Evolutionary conservation across 2,329 filamentous ascomycete genomes (phyloP).

Genomic region (Diaporthe eres): DNA sequence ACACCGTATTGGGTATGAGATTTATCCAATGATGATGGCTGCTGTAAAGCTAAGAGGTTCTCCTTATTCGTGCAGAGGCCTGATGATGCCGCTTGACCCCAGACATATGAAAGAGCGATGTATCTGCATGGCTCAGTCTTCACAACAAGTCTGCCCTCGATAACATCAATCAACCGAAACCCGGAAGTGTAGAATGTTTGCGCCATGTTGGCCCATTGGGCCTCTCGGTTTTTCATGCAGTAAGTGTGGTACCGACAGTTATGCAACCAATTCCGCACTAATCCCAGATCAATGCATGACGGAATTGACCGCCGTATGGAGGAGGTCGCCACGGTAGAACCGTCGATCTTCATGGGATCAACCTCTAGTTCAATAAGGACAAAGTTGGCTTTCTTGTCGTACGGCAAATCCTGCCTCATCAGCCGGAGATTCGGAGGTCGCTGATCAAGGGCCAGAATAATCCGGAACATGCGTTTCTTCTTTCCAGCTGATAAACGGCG

Average conservation of each 20-base stretch:
- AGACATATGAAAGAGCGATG: background rate
- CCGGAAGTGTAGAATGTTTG: background rate
- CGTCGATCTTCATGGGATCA: too few relatives aligned
- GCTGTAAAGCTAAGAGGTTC: background rate
- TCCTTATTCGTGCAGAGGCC: background rate
- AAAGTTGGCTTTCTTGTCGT: background rate
- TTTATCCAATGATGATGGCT: background rate
- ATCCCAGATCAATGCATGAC: too few relatives aligned
- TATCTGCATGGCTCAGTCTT: background rate
- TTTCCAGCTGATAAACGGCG: background rate
- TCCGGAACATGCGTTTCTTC: background rate
- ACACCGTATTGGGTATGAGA: background rate
- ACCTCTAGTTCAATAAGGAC: background rate
- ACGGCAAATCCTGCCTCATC: rapidly evolving
- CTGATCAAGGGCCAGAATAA: background rate
- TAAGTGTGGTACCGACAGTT: too few relatives aligned
- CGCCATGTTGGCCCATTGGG: too few relatives aligned
- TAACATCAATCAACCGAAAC: background rate
- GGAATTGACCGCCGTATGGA: too few relatives aligned
- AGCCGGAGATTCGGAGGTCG: background rate
- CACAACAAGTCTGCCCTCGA: background rate
- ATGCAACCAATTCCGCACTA: too few relatives aligned
- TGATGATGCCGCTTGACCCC: background rate
- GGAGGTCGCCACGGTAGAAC: too few relatives aligned
- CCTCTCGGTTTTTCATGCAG: too few relatives aligned